Evolutionary conservation across 106 monocot species (phyloP).

Genomic region (Platanthera guangdongensis): DNA sequence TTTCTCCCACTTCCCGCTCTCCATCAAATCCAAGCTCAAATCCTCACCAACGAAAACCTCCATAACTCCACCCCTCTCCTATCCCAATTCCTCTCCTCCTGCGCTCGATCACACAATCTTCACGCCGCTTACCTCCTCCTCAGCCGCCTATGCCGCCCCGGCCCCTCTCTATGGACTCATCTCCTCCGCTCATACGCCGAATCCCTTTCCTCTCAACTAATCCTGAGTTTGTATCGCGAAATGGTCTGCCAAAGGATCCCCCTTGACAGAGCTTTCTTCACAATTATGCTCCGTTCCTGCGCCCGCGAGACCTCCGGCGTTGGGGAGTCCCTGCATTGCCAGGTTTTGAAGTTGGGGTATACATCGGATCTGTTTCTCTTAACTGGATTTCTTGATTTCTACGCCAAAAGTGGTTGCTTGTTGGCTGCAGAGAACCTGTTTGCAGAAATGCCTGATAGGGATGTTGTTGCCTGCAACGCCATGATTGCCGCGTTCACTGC

Average conservation of each 20-base stretch:
- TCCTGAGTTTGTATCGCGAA: slow-evolving; percentile 7
- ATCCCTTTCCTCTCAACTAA: slow-evolving; percentile 1
- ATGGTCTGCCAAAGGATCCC: slow-evolving; percentile 17
- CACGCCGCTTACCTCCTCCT: neutral
- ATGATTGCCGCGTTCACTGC: slow-evolving; percentile 32
- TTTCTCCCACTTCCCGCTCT: neutral
- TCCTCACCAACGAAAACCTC: slow-evolving; percentile 21
- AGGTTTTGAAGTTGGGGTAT: slow-evolving; percentile 26
- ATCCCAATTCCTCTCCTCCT: slow-evolving; percentile 15
- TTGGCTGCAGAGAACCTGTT: slow-evolving; percentile 15
- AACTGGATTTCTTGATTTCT: slow-evolving; percentile 30
- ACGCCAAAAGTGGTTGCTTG: slow-evolving; percentile 13
- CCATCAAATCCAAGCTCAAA: slow-evolving; percentile 27
- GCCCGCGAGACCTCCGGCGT: neutral
- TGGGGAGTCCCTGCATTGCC: slow-evolving; percentile 24
- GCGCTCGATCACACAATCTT: neutral
- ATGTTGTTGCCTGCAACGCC: slow-evolving; percentile 31
- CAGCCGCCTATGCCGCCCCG: neutral
- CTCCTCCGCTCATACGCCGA: slow-evolving; percentile 10
- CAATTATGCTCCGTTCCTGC: slow-evolving; percentile 11
- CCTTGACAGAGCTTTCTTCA: slow-evolving; percentile 15
- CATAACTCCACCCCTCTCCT: slow-evolving; percentile 5
- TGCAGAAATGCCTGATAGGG: slow-evolving; percentile 31
- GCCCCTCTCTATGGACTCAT: slow-evolving; percentile 9
- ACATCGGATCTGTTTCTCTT: slow-evolving; percentile 14